phyloP scores from a whole-genome alignment of 192 early-diverging fungal genomes.

The Podila horticola region DNA sequence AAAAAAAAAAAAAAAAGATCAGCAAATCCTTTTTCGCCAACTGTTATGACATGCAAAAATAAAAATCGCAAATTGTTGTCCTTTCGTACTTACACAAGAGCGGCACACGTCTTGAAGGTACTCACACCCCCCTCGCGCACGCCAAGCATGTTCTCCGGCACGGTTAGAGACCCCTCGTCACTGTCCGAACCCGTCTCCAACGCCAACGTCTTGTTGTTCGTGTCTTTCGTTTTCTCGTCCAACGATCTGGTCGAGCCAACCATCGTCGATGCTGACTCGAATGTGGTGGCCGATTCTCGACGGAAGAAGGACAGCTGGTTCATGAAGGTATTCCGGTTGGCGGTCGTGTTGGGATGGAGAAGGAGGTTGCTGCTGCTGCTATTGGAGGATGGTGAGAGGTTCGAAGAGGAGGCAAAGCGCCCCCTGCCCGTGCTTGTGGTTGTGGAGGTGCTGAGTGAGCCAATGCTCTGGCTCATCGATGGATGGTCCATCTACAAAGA shows the following conservation, averaged over 20 bases:
- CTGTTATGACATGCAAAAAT: not conserved
- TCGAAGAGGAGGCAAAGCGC: no score
- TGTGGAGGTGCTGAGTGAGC: no score
- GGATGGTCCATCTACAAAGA: no score
- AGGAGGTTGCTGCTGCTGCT: no score
- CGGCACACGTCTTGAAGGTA: constrained; percentile 17
- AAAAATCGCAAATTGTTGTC: not conserved
- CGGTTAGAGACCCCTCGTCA: not conserved
- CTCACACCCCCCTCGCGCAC: constrained; percentile 5
- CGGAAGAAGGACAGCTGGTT: not conserved
- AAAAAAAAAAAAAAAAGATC: not conserved
- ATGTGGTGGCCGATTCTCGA: constrained; percentile 9
- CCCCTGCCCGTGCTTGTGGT: no score
- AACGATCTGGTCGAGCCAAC: not conserved
- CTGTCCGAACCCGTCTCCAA: not conserved
- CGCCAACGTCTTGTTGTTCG: not conserved
- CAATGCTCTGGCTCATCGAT: no score
- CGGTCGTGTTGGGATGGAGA: no score
- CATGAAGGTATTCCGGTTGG: no score
- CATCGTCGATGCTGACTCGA: constrained; percentile 13
- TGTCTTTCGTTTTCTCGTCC: no score
- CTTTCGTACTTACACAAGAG: constrained; percentile 19
- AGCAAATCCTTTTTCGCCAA: not conserved
- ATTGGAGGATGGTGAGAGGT: no score
- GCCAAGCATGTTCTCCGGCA: not conserved